Evolutionary conservation across 1,284 basidiomycete species (phyloP).

Genomic region (Tylopilus sp.): DNA sequence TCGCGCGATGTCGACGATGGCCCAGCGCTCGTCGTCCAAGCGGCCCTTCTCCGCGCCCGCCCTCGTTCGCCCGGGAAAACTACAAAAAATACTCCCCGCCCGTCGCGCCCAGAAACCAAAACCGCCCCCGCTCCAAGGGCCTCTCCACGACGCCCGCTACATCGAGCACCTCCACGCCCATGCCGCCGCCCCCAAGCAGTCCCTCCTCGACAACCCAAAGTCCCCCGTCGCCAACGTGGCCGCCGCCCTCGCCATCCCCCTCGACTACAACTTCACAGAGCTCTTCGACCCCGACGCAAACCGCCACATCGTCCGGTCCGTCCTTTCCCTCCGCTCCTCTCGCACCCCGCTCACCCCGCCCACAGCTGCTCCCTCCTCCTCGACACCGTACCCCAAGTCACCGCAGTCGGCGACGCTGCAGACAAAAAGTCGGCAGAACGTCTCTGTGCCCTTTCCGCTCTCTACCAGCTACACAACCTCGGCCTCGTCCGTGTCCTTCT

Average conservation of each 20-base stretch:
- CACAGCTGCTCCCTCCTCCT: slow-evolving; percentile 50
- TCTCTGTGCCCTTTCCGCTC: slow-evolving; percentile 71
- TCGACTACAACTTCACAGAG: slow-evolving; percentile 18
- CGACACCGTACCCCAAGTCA: slow-evolving; percentile 44
- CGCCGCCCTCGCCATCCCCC: slow-evolving; percentile 4
- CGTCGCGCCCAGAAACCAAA: neutral
- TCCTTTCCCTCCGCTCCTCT: neutral
- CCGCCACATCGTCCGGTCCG: slow-evolving; percentile 25
- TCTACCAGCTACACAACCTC: slow-evolving; percentile 65
- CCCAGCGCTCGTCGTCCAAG: slow-evolving; percentile 13
- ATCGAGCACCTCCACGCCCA: slow-evolving; percentile 16
- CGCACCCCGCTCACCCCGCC: neutral
- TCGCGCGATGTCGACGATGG: slow-evolving; percentile 6
- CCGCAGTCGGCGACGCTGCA: slow-evolving; percentile 64
- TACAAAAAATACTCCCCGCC: neutral
- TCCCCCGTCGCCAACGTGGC: slow-evolving; percentile 45
- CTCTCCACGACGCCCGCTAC: slow-evolving; percentile 27
- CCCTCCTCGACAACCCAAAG: slow-evolving; percentile 44
- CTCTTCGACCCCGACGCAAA: slow-evolving; percentile 20
- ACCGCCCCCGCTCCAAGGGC: slow-evolving; percentile 12
- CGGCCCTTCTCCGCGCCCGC: slow-evolving; percentile 12
- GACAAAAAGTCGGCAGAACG: slow-evolving; percentile 72
- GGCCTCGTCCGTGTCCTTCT: slow-evolving; percentile 48
- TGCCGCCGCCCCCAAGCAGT: slow-evolving; percentile 26
- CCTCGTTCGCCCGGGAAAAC: slow-evolving; percentile 11